Percentiles rank a stretch among this genome's conserved stretches.
Evolutionary conservation across 176 grass and related monocot species (phyloP).

Genomic region (Tillandsia leiboldiana): DNA sequence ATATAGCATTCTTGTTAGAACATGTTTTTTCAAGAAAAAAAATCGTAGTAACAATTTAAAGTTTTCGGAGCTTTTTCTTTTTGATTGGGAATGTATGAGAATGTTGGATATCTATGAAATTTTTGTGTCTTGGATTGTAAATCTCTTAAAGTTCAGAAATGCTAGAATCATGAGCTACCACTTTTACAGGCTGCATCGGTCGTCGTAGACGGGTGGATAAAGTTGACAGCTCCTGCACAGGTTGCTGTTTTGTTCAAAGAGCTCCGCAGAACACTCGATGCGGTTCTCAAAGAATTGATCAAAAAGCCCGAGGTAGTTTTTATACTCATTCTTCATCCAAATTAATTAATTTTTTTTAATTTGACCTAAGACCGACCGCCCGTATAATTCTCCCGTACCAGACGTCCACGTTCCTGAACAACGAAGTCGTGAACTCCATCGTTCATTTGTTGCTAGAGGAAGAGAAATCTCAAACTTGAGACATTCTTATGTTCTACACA

Average conservation of each 20-base stretch:
- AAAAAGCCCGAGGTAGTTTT: constrained; percentile 78
- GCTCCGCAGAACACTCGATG: constrained; percentile 65
- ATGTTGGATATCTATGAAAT: background rate
- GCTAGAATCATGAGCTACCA: background rate
- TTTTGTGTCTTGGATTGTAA: background rate
- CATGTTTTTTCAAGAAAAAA: background rate
- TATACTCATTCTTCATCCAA: too few species aligned
- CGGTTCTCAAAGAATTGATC: constrained; percentile 82
- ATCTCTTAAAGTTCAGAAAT: constrained; percentile 12
- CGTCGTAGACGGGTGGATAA: constrained; percentile 87
- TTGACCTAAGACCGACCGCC: too few species aligned
- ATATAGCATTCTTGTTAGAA: background rate
- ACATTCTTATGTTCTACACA: constrained; percentile 8
- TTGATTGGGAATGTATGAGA: background rate
- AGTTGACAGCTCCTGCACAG: constrained; percentile 77
- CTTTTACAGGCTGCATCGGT: constrained; percentile 58
- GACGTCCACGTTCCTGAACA: constrained; percentile 62
- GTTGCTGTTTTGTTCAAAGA: constrained; percentile 89
- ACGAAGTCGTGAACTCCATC: constrained; percentile 88
- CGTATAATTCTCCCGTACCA: constrained; percentile 26
- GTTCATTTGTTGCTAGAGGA: constrained; percentile 90
- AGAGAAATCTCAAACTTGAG: constrained; percentile 52
- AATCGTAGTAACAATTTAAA: background rate
- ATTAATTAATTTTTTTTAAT: background rate
- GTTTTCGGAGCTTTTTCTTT: background rate